Base-by-base conservation (phyloP, 1,284 basidiomycete species). In the Cystobasidiaceae sp. region DNA sequence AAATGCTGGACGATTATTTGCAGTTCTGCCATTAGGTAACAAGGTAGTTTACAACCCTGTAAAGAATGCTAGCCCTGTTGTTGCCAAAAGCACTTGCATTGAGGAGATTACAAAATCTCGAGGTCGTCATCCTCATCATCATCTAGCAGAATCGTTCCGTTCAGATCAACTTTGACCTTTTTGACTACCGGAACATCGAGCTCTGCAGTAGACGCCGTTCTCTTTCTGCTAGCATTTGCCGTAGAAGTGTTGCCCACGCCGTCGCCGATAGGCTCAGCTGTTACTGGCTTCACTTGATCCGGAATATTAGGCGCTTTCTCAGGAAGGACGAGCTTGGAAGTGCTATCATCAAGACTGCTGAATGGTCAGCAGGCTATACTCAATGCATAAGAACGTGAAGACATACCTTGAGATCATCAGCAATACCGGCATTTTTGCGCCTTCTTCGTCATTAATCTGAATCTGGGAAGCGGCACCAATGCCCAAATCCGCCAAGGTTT, bases 371-470 rank as follows among this genome's bases (percentile, higher is more conserved):
- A 28, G n/a, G n/a, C n/a, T n/a, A n/a, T n/a, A n/a, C n/a, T 39
- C 11, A 39, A 39, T 39, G 37, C 37, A 39, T n/a, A n/a, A n/a
- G 37, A n/a, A 39, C n/a, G 37, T 37, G 28, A 8, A 2, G 25
- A 56, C 55, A n/a, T 25, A 68, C 67, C 39, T 46, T 11, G 62
- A 57, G 4, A 66, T 13, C 3, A 68, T 34, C 41, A 68, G 62
- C 25, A 66, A 37, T 8, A 66, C 55, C 15, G 56, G 50, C 44
- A 55, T 58, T 25, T 57, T 50, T n/a, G 28, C 44, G 15, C 64
- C 87, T 45, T 94, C 90, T 72, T 93, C 91, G 74, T 94, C 91
- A 0, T 86, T 86, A 27, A 97, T 86, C 0, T 85, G 86, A 70
- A 98, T 74, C 77, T 93, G 91, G 77, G 86, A 90, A 13, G 90